phyloP scores from a whole-genome alignment of 2,329 filamentous ascomycete genomes.

The Byssoonygena ceratinophila region DNA sequence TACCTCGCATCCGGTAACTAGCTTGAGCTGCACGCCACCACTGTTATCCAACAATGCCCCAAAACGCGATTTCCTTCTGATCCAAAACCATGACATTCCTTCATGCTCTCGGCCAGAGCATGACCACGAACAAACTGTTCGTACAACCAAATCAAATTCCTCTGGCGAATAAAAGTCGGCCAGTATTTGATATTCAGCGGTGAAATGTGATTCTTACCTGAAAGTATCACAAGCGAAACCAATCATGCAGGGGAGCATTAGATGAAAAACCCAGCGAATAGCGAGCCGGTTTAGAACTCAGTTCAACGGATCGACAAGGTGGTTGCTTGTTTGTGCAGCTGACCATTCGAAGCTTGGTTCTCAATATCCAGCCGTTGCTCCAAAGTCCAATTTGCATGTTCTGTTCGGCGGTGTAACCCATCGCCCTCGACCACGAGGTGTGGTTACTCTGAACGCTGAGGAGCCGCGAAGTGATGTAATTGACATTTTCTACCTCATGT shows the following conservation, averaged over 20 bases:
- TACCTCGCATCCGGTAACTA: not conserved
- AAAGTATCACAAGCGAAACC: not conserved
- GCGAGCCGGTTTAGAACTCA: not conserved
- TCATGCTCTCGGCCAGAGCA: not conserved
- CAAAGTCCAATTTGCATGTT: not conserved
- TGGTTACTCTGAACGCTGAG: not conserved
- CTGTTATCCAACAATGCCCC: not conserved
- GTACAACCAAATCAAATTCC: not conserved
- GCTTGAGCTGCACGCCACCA: not conserved
- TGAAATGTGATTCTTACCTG: not conserved
- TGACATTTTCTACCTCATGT: not conserved
- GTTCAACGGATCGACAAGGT: not conserved
- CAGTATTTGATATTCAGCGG: not conserved
- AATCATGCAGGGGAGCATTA: not conserved
- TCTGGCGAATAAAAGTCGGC: not conserved
- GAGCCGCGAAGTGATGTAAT: constrained; percentile 1
- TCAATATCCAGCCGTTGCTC: not conserved
- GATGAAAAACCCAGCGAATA: constrained; percentile 4
- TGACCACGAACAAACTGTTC: not conserved
- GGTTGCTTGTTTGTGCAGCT: not conserved
- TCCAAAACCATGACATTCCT: too few relatives aligned
- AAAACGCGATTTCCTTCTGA: too few relatives aligned
- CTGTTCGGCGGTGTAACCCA: not conserved
- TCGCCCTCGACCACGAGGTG: not conserved
- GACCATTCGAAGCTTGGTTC: not conserved